Conservation (phyloP, 441 rosid genomes). For the Erodium moschatum region DNA sequence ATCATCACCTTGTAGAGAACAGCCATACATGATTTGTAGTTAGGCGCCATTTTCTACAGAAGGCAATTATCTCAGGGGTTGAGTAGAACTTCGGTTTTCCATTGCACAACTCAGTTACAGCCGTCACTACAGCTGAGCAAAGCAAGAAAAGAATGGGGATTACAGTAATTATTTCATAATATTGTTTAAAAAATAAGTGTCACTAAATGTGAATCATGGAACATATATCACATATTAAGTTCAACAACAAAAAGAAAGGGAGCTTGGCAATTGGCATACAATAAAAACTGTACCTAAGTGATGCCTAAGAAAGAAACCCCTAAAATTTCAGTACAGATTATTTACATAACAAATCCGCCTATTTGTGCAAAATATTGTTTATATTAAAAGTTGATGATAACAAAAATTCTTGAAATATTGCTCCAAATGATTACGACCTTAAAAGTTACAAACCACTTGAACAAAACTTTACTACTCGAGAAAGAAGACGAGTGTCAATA, state of each 20-base stretch:
- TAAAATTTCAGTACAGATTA: neutral
- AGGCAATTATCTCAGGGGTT: conserved; percentile 76
- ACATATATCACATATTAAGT: neutral
- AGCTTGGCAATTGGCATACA: neutral
- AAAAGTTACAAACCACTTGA: neutral
- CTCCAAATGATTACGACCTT: neutral
- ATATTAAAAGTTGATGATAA: conserved; percentile 1
- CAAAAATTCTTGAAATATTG: neutral
- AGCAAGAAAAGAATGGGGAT: conserved; percentile 20
- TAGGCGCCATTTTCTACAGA: conserved; percentile 84
- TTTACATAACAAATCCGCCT: neutral
- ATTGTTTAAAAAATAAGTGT: neutral
- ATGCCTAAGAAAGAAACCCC: conserved; percentile 8
- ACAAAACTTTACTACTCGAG: neutral
- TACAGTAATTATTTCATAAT: neutral
- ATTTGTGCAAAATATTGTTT: neutral
- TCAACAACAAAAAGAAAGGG: neutral
- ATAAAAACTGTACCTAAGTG: neutral
- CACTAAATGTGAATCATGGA: neutral
- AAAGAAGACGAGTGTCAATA: conserved; percentile 13
- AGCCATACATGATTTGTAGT: conserved; percentile 92
- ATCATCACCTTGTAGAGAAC: conserved; percentile 73
- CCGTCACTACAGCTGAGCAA: conserved; percentile 84
- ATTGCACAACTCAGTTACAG: conserved; percentile 78
- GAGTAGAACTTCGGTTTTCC: conserved; percentile 92